These are phyloP conservation scores for Trametes meyenii DNA, from an alignment of 768 basidiomycete species.

Conservation along the genomic window DNA sequence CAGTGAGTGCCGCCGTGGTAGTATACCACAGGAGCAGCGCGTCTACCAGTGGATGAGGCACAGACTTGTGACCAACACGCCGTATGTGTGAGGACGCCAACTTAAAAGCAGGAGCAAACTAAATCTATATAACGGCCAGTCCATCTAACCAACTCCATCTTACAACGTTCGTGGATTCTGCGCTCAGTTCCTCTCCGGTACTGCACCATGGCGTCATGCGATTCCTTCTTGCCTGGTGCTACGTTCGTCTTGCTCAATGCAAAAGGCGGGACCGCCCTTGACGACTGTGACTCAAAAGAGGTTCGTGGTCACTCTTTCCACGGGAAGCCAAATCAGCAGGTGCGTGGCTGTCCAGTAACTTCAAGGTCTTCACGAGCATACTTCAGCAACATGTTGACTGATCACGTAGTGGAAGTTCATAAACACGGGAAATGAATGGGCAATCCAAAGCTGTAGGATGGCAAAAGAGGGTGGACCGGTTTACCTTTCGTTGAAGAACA, in stretches of 20 bases:
- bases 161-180: background rate
- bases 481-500: background rate
- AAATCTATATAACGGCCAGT: too few relatives aligned
- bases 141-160: background rate
- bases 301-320: background rate
- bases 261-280: background rate
- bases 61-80: too few relatives aligned
- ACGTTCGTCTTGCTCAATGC: background rate
- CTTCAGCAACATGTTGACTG: background rate
- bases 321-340: background rate
- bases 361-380: too few relatives aligned
- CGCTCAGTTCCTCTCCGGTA: background rate
- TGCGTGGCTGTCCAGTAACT: background rate
- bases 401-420: background rate
- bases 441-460: background rate
- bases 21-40: too few relatives aligned
- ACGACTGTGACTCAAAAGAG: background rate
- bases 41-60: too few relatives aligned
- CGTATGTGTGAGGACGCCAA: too few relatives aligned
- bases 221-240: background rate
- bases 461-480: background rate
- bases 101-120: too few relatives aligned
- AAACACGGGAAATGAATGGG: background rate
- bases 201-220: background rate
- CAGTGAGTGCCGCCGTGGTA: too few relatives aligned